Conservation (phyloP, 768 basidiomycete genomes). For the Suillus variegatus region DNA sequence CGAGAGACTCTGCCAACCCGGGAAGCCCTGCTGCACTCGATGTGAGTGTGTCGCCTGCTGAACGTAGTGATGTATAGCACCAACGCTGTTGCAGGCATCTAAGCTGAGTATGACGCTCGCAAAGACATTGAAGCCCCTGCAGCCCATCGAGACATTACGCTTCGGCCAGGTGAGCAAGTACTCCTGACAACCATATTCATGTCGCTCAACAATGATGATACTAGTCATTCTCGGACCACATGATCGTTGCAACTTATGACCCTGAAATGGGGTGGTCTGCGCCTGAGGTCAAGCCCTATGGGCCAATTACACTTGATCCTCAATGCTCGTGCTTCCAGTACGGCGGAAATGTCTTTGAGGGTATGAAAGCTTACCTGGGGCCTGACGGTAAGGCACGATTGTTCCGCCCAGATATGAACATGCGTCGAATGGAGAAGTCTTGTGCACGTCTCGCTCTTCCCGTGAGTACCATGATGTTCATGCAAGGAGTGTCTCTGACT, state of each 20-base stretch:
- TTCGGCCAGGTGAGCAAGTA: slow-evolving; percentile 56
- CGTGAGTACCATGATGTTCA: slow-evolving; percentile 35
- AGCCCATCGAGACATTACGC: slow-evolving; percentile 44
- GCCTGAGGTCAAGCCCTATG: slow-evolving; percentile 75
- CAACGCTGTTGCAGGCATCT: slow-evolving; percentile 45
- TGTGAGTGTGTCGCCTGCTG: slow-evolving; percentile 15
- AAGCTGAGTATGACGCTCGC: slow-evolving; percentile 51
- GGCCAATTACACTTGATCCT: slow-evolving; percentile 59
- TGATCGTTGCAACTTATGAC: slow-evolving; percentile 68
- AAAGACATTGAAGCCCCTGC: slow-evolving; percentile 51
- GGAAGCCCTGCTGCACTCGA: slow-evolving; percentile 14
- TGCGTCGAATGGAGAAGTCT: slow-evolving; percentile 75
- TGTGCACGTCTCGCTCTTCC: slow-evolving; percentile 74
- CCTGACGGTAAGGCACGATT: slow-evolving; percentile 73
- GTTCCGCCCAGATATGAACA: slow-evolving; percentile 85
- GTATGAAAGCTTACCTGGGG: slow-evolving; percentile 75
- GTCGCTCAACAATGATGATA: not conserved
- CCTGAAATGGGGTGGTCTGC: slow-evolving; percentile 66
- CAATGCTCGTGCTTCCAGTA: slow-evolving; percentile 60
- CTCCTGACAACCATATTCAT: slow-evolving; percentile 5
- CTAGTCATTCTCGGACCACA: slow-evolving; percentile 74
- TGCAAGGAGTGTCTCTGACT: not conserved
- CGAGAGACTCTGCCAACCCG: not conserved
- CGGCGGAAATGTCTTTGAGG: slow-evolving; percentile 59
- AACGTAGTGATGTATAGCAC: not conserved